Conservation (phyloP, 2,329 filamentous ascomycete genomes). For the Tricladium varicosporioides region DNA sequence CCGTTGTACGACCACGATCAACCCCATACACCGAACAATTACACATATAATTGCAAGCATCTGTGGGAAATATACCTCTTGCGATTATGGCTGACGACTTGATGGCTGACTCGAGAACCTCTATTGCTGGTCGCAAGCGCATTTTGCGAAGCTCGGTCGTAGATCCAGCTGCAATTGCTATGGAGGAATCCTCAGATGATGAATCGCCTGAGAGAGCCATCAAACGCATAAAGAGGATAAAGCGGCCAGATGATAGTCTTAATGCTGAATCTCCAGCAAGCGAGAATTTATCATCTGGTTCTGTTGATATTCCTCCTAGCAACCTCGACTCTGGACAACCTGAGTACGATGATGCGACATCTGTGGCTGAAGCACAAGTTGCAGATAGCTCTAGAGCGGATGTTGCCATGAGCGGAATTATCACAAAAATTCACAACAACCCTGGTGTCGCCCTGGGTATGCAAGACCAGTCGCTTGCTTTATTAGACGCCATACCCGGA, state of each 20-base stretch:
- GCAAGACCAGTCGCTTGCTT: not conserved
- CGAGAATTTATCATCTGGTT: not conserved
- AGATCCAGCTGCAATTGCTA: conserved; percentile 10
- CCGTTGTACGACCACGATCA: too few species aligned
- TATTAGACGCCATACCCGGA: too few species aligned
- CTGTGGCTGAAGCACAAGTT: too few species aligned
- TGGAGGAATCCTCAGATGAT: conserved; percentile 22
- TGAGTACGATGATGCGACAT: not conserved
- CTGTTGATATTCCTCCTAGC: not conserved
- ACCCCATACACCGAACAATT: too few species aligned
- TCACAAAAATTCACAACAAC: not conserved
- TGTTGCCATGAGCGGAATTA: not conserved
- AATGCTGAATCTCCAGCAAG: not conserved
- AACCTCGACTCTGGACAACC: too few species aligned
- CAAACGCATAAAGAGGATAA: conserved; percentile 16
- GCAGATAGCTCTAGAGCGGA: not conserved
- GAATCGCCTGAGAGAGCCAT: conserved; percentile 16
- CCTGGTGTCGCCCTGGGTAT: not conserved
- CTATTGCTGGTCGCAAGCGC: conserved; percentile 41
- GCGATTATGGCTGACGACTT: conserved; percentile 32
- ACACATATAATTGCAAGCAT: too few species aligned
- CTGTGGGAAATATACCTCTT: not conserved
- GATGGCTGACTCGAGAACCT: conserved; percentile 45
- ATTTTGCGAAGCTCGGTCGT: conserved; percentile 11
- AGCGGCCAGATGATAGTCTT: conserved; percentile 18